Conservation (phyloP, 2,329 filamentous ascomycete species). For the Fusarium brachygibbosum region DNA sequence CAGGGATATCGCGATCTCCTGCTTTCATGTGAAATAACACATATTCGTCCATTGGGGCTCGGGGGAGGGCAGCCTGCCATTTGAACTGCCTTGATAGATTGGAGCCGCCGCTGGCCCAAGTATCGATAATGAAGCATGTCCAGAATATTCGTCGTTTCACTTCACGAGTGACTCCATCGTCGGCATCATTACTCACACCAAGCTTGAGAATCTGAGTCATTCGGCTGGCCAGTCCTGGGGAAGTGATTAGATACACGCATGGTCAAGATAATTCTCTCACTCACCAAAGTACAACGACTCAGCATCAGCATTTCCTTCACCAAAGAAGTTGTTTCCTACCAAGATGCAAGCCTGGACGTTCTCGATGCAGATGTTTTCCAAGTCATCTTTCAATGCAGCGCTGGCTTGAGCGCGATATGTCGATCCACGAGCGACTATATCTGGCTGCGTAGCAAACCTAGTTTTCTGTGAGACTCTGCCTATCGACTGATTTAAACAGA, state of each 20-base stretch:
- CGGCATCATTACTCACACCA: slow-evolving; percentile 25
- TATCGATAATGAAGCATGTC: slow-evolving; percentile 53
- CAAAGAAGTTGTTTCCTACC: slow-evolving; percentile 51
- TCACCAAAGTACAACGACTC: slow-evolving; percentile 54
- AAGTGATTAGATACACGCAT: not conserved
- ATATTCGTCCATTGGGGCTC: slow-evolving; percentile 51
- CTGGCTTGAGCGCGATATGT: slow-evolving; percentile 37
- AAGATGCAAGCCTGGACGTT: slow-evolving; percentile 54
- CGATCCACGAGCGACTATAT: slow-evolving; percentile 30
- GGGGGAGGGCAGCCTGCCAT: slow-evolving; percentile 30
- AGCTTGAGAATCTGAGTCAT: slow-evolving; percentile 54
- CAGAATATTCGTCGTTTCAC: slow-evolving; percentile 53
- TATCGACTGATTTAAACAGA: not conserved
- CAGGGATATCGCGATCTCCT: slow-evolving; percentile 41
- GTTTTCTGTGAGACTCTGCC: rapidly evolving
- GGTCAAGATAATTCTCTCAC: rapidly evolving
- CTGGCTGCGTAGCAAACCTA: slow-evolving; percentile 33
- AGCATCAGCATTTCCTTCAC: slow-evolving; percentile 48
- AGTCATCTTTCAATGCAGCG: slow-evolving; percentile 47
- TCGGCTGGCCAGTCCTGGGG: slow-evolving; percentile 48
- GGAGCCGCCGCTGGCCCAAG: slow-evolving; percentile 53
- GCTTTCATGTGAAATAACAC: slow-evolving; percentile 42
- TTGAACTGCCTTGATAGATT: slow-evolving; percentile 48
- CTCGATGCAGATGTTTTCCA: slow-evolving; percentile 52
- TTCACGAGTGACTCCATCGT: slow-evolving; percentile 49